Percentiles rank a stretch among this genome's conserved stretches.
Conservation (phyloP, 306 rosid genomes). For the Sphenostylis stenocarpa region DNA sequence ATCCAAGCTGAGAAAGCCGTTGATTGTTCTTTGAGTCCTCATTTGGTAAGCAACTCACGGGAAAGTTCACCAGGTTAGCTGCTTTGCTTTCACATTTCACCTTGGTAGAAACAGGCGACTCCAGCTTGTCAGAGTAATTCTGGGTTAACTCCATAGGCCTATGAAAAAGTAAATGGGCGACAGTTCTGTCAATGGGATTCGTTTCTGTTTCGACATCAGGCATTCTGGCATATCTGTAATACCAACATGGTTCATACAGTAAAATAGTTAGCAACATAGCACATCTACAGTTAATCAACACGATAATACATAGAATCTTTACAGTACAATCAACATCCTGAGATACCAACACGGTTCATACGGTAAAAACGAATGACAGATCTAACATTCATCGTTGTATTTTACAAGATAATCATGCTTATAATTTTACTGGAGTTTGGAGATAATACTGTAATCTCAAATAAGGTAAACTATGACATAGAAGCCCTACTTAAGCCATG, state of each 20-base stretch:
- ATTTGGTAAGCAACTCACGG: constrained; percentile 41
- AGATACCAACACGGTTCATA: not conserved
- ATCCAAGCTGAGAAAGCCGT: constrained; percentile 41
- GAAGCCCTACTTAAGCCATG: constrained; percentile 1
- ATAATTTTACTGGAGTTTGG: not conserved
- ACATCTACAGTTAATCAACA: not conserved
- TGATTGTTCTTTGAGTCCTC: constrained; percentile 41
- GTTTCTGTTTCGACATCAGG: constrained; percentile 77
- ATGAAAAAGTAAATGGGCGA: constrained; percentile 93
- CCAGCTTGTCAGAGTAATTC: constrained; percentile 49
- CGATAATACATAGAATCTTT: no score
- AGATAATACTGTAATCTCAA: not conserved
- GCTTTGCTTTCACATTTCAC: constrained; percentile 41
- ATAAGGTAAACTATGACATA: constrained; percentile 11
- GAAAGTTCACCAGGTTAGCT: constrained; percentile 36
- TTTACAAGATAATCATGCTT: constrained; percentile 10
- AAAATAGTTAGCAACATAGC: constrained; percentile 25
- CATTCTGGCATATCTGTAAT: constrained; percentile 49
- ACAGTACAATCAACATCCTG: constrained; percentile 24
- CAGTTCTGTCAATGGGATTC: constrained; percentile 80
- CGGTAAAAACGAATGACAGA: not conserved
- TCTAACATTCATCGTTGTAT: not conserved
- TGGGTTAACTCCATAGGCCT: constrained; percentile 59
- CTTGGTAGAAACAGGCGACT: constrained; percentile 51
- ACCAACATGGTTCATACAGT: constrained; percentile 29